Evolutionary conservation across 140 eudicot genomes (phyloP).

Genomic region (Ambrosia hybrid): DNA sequence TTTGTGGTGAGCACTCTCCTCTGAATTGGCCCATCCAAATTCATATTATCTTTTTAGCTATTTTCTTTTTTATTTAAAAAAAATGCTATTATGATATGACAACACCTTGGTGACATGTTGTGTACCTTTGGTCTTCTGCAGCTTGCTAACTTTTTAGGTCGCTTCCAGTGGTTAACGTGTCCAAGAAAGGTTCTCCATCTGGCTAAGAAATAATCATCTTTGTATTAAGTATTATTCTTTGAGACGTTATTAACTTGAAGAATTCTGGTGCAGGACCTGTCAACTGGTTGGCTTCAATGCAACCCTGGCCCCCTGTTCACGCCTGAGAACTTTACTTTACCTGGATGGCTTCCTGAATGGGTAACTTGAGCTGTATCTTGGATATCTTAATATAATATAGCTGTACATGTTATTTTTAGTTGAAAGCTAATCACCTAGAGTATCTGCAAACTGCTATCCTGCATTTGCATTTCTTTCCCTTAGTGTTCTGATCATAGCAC

Average conservation of each 20-base stretch:
- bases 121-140: slow-evolving; percentile 36
- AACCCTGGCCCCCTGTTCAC: slow-evolving; percentile 83
- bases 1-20: slow-evolving; percentile 55
- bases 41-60: not conserved
- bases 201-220: slow-evolving; percentile 9
- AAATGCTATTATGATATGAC: slow-evolving; percentile 21
- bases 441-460: not conserved
- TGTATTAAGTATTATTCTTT: slow-evolving; percentile 4
- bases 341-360: slow-evolving; percentile 78
- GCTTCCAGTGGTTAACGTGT: slow-evolving; percentile 87
- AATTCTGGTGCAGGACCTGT: slow-evolving; percentile 62
- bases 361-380: slow-evolving; percentile 36
- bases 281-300: slow-evolving; percentile 97
- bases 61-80: not conserved
- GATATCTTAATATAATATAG: not conserved
- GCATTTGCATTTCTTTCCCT: not conserved
- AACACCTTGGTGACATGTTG: slow-evolving; percentile 12
- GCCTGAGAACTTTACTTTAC: slow-evolving; percentile 61
- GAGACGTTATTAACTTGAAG: slow-evolving; percentile 19
- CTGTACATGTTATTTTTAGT: not conserved
- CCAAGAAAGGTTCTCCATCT: slow-evolving; percentile 69
- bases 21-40: not conserved
- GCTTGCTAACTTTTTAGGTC: slow-evolving; percentile 90
- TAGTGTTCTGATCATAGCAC: slow-evolving; percentile 1
- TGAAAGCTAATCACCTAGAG: too few species aligned